Conservation (phyloP, 345 rosid genomes). For the Corymbia maculata region DNA sequence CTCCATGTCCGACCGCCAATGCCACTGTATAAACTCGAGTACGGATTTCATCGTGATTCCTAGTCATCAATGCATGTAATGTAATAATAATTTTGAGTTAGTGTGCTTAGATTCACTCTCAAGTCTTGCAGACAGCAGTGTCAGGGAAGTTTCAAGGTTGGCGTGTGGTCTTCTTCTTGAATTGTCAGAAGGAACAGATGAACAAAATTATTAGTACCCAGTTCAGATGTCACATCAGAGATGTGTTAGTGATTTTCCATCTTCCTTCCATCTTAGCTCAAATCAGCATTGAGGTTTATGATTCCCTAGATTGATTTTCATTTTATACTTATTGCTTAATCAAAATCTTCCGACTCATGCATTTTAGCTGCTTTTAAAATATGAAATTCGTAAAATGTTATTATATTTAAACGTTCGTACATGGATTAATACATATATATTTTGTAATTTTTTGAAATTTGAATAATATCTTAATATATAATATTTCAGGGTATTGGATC, state of each 20-base stretch:
- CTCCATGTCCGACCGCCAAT: neutral
- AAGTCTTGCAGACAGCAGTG: neutral
- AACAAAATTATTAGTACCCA: neutral
- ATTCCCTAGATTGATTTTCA: neutral
- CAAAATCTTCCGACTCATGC: neutral
- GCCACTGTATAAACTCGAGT: neutral
- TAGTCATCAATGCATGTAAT: neutral
- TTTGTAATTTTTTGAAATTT: neutral
- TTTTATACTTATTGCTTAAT: neutral
- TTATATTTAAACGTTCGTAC: neutral
- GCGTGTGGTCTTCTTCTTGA: neutral
- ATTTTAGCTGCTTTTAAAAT: neutral
- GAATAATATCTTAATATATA: neutral
- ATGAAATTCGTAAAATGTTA: neutral
- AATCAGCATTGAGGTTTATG: neutral
- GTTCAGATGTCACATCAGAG: neutral
- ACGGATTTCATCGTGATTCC: accelerated
- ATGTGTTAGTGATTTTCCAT: neutral
- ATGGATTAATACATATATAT: neutral
- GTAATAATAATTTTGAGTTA: neutral
- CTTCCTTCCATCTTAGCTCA: neutral
- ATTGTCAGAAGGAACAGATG: neutral
- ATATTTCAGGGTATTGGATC: neutral
- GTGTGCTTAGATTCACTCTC: neutral
- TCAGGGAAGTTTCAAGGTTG: too few relatives aligned